phyloP scores from a whole-genome alignment of 208 protist genomes.

The Trypanosoma boissoni region DNA sequence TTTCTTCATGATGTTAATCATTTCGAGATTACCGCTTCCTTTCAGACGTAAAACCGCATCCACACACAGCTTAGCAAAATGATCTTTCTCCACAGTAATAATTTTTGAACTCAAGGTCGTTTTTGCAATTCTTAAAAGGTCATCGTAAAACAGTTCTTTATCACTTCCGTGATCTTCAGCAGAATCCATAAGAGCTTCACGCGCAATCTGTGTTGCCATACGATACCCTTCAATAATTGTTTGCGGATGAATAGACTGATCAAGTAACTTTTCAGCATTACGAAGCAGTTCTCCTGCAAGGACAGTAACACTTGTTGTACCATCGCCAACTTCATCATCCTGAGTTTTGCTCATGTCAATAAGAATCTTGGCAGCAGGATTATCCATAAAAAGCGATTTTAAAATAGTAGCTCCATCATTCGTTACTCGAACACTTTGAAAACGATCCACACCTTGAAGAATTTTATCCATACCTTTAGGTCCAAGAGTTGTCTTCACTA shows the following conservation, averaged over 20 bases:
- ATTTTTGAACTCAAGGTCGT: slow-evolving; percentile 99
- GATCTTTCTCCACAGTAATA: slow-evolving; percentile 95
- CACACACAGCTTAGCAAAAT: slow-evolving; percentile 99
- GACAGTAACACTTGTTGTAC: slow-evolving; percentile 99
- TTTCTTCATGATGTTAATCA: slow-evolving; percentile 99
- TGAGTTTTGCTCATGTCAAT: slow-evolving; percentile 99
- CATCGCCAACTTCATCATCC: slow-evolving; percentile 99
- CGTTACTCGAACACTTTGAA: slow-evolving; percentile 94
- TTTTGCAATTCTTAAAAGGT: slow-evolving; percentile 98
- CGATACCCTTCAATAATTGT: slow-evolving; percentile 97
- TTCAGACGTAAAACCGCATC: slow-evolving; percentile 97
- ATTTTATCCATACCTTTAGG: slow-evolving; percentile 99
- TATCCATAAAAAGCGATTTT: slow-evolving; percentile 98
- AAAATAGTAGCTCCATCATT: slow-evolving; percentile 99
- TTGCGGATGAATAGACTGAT: slow-evolving; percentile 99
- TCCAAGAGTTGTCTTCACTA: slow-evolving; percentile 99
- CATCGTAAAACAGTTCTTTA: slow-evolving; percentile 91
- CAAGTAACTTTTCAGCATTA: slow-evolving; percentile 97
- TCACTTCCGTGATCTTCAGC: slow-evolving; percentile 86
- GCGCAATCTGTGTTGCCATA: slow-evolving; percentile 75
- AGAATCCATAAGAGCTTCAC: slow-evolving; percentile 74
- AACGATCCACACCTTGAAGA: slow-evolving; percentile 81
- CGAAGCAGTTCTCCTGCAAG: slow-evolving; percentile 98
- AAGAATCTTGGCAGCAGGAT: slow-evolving; percentile 98
- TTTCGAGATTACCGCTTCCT: slow-evolving; percentile 95